These are phyloP conservation scores for Saussurea involucrata DNA, from an alignment of 129 eudicot genomes.

Conservation along the genomic window DNA sequence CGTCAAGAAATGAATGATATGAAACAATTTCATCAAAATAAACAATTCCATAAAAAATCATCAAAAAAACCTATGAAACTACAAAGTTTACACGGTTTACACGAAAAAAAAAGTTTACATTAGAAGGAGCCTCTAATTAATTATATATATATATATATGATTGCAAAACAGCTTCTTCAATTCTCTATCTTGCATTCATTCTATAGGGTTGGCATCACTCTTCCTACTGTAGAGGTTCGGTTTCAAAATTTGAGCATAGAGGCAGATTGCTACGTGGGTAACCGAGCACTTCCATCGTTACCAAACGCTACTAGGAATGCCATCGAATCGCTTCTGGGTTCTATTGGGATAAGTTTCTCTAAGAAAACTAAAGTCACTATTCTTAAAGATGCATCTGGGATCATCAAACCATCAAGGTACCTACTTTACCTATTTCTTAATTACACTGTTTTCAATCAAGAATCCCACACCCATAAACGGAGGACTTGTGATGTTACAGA, in stretches of 20 bases:
- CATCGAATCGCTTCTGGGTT: too few relatives aligned
- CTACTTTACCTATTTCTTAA: not conserved
- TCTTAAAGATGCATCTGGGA: constrained; percentile 46
- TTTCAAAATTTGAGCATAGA: constrained; percentile 56
- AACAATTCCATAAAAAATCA: too few relatives aligned
- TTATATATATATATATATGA: not conserved
- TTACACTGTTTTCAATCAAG: not conserved
- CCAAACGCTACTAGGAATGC: too few relatives aligned
- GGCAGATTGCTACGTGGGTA: constrained; percentile 51
- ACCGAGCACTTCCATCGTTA: too few relatives aligned
- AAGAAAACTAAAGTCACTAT: constrained; percentile 42
- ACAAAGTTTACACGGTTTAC: too few relatives aligned
- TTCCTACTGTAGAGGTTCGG: constrained; percentile 66
- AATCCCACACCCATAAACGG: not conserved
- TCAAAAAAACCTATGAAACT: too few relatives aligned
- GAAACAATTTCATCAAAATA: too few relatives aligned
- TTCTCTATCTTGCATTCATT: not conserved
- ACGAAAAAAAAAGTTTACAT: too few relatives aligned
- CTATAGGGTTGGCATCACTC: constrained; percentile 50
- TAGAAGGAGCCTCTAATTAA: too few relatives aligned
- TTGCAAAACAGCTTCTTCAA: not conserved
- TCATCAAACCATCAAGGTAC: constrained; percentile 50
- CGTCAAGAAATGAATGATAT: too few relatives aligned
- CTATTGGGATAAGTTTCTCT: too few relatives aligned
- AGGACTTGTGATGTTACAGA: constrained; percentile 22